phyloP scores from a whole-genome alignment of 202 grass and related monocot species.

The Digitaria exilis region DNA sequence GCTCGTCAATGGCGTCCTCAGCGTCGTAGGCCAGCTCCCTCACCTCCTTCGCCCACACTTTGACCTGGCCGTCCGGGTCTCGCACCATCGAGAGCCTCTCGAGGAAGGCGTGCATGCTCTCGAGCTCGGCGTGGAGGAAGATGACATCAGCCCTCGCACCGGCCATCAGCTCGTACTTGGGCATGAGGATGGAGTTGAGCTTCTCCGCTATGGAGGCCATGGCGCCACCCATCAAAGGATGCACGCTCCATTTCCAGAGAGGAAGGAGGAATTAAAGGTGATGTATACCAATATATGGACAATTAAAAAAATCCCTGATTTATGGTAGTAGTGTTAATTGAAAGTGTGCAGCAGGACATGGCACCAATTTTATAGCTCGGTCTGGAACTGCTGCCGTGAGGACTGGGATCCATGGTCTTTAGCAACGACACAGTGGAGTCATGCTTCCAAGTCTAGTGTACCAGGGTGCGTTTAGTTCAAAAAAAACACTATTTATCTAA shows the following conservation, averaged over 20 bases:
- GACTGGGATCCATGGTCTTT: neutral
- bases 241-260: neutral
- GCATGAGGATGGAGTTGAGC: conserved; percentile 21
- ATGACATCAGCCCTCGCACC: neutral
- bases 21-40: conserved; percentile 27
- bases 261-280: neutral
- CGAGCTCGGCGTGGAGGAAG: conserved; percentile 30
- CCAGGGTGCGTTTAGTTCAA: too few species aligned
- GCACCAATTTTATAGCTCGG: too few species aligned
- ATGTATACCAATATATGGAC: neutral
- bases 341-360: too few species aligned
- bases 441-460: neutral
- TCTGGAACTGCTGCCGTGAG: too few species aligned
- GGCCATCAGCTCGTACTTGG: conserved; percentile 14
- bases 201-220: conserved; percentile 24
- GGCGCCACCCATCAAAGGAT: neutral
- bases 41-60: conserved; percentile 24
- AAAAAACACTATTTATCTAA: too few species aligned
- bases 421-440: neutral
- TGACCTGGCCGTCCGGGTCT: neutral
- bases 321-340: neutral
- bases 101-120: conserved; percentile 38
- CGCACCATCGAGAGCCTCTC: neutral
- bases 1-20: conserved; percentile 28
- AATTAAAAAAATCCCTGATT: neutral